Percentiles rank a stretch among this genome's conserved stretches.
phyloP scores from a whole-genome alignment of 345 rosid genomes.

The Lagerstroemia speciosa region DNA sequence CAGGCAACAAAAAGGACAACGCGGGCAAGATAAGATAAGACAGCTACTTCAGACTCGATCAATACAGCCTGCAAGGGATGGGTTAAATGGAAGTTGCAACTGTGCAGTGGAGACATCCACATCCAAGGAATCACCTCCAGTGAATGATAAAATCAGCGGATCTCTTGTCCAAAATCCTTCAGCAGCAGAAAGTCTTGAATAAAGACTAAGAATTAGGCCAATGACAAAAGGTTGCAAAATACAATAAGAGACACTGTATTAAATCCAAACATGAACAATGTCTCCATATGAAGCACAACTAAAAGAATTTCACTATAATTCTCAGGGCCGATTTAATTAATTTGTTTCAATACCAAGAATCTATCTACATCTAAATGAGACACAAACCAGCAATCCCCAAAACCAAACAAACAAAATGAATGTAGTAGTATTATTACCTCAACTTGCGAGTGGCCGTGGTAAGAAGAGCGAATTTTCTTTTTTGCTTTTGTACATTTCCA shows the following conservation, averaged over 20 bases:
- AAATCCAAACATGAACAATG: neutral
- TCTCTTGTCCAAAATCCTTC: neutral
- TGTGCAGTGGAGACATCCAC: neutral
- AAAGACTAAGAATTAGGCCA: neutral
- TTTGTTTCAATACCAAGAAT: no score
- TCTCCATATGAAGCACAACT: neutral
- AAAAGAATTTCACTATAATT: neutral
- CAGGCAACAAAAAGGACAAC: no score
- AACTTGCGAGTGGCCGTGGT: neutral
- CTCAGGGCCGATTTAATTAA: neutral
- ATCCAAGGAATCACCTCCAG: neutral
- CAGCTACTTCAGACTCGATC: neutral
- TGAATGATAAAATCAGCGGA: neutral
- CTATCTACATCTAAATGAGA: neutral
- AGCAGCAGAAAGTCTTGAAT: neutral
- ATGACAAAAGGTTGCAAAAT: no score
- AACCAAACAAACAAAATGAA: neutral
- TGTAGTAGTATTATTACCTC: neutral
- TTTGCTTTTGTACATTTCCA: constrained; percentile 2
- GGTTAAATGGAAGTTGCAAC: neutral
- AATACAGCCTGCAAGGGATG: neutral
- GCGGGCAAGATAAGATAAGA: neutral
- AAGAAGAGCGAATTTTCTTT: neutral
- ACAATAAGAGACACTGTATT: neutral
- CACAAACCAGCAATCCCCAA: neutral